phyloP scores from a whole-genome alignment of 106 monocot species.

The Hemerocallis citrina region DNA sequence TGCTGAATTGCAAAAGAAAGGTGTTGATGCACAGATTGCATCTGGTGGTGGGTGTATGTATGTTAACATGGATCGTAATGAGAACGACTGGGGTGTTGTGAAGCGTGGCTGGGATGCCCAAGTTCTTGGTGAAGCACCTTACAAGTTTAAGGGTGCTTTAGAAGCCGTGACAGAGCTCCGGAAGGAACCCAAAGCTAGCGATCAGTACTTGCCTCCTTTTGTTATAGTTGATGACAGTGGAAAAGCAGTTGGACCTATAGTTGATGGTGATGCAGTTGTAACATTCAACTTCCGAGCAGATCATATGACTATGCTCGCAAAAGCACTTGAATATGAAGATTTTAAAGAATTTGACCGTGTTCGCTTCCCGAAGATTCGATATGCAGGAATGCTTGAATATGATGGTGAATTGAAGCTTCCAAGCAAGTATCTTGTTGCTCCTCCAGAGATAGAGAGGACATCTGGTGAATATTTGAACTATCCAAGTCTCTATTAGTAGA shows the following conservation, averaged over 20 bases:
- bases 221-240: constrained; percentile 81
- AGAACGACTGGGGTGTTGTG: constrained; percentile 94
- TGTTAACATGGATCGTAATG: constrained; percentile 97
- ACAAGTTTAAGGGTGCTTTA: constrained; percentile 61
- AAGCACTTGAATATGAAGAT: constrained; percentile 81
- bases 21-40: constrained; percentile 91
- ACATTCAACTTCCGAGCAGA: constrained; percentile 92
- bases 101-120: constrained; percentile 98
- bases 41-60: constrained; percentile 99
- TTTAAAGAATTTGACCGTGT: constrained; percentile 91
- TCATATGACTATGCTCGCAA: constrained; percentile 91
- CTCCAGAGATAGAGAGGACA: constrained; percentile 91
- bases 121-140: constrained; percentile 92
- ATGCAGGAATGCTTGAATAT: constrained; percentile 97
- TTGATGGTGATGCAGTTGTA: constrained; percentile 94
- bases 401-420: constrained; percentile 93
- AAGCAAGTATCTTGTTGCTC: constrained; percentile 65
- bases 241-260: constrained; percentile 74
- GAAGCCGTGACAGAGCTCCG: constrained; percentile 87
- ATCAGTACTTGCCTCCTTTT: constrained; percentile 89
- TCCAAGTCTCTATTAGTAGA: no score
- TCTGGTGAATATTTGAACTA: constrained; percentile 96
- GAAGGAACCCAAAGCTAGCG: constrained; percentile 47
- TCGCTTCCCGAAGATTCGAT: constrained; percentile 66
- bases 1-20: constrained; percentile 52